These are phyloP conservation scores for Nicotiana undulata DNA, from an alignment of 257 asterid genomes.

Conservation along the genomic window DNA sequence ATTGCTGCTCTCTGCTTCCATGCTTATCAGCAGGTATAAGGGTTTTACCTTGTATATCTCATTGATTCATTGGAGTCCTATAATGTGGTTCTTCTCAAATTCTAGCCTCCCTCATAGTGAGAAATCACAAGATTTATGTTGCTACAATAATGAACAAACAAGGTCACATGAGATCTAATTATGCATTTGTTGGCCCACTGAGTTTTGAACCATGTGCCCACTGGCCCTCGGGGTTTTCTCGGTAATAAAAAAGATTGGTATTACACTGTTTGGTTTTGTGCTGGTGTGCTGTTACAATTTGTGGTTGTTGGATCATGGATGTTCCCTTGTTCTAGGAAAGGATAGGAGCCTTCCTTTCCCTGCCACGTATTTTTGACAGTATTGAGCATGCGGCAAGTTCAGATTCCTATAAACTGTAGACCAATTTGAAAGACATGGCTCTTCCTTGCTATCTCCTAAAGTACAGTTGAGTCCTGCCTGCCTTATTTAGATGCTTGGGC, in stretches of 20 bases:
- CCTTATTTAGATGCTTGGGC: neutral
- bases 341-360: neutral
- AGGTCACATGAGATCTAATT: neutral
- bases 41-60: neutral
- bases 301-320: neutral
- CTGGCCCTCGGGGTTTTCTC: too few relatives aligned
- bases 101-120: neutral
- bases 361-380: neutral
- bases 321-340: neutral
- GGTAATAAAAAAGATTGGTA: too few relatives aligned
- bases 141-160: neutral
- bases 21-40: conserved; percentile 84
- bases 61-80: neutral
- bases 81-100: neutral
- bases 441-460: neutral
- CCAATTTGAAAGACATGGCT: neutral
- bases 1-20: conserved; percentile 79
- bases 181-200: neutral
- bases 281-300: neutral
- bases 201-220: too few relatives aligned
- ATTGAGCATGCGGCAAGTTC: neutral
- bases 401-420: neutral
- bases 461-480: neutral
- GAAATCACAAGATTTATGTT: neutral
- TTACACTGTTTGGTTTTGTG: neutral